Evolutionary conservation across 306 rosid genomes (phyloP), one percentile per base, ranked within the genome.

Genomic region (Bauhinia variegata): DNA sequence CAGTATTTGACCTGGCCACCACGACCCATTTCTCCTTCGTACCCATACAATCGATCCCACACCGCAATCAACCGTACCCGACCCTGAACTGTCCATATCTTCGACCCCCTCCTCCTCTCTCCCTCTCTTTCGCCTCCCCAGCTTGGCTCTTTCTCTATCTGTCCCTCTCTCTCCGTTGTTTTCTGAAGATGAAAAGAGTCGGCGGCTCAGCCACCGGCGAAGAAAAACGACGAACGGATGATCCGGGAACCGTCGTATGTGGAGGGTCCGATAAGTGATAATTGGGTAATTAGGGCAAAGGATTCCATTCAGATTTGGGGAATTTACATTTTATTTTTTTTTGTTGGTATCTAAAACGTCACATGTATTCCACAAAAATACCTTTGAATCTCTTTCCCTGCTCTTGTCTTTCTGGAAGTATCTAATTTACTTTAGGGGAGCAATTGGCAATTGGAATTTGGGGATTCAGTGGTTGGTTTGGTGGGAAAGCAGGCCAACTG

Each of bases 1-100:
- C 2, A 81, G 70, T 49, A 81, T 81, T 72, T 81, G 85, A 38
- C 85, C 85, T n/a, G 85, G 85, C 85, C 85, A 81, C 85, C 85
- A 81, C 18, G 85, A 81, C 12, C 85, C 85, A 33, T 81, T 81
- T 12, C 85, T 57, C 72, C 85, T 51, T 14, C 79, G 70, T 18
- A 81, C 85, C 85, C 85, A 81, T 0, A 81, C 85, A n/a, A 81
- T 73, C 30, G 85, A 81, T 68, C 85, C 85, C 31, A 76, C 79
- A 13, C 54, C 81, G 39, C 78, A 76, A 63, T 80, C 85, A 64
- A 57, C 69, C 3, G 82, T 31, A 32, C 79, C 77, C 12, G 72
- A 73, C 0, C 79, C 79, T 54, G 83, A 65, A 39, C 71, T 60
- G 39, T 77, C 82, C 79, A 68, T 77, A 59, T 64, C 66, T 17